These are phyloP conservation scores for Firmiana major DNA, from an alignment of 345 rosid species.

Conservation along the genomic window DNA sequence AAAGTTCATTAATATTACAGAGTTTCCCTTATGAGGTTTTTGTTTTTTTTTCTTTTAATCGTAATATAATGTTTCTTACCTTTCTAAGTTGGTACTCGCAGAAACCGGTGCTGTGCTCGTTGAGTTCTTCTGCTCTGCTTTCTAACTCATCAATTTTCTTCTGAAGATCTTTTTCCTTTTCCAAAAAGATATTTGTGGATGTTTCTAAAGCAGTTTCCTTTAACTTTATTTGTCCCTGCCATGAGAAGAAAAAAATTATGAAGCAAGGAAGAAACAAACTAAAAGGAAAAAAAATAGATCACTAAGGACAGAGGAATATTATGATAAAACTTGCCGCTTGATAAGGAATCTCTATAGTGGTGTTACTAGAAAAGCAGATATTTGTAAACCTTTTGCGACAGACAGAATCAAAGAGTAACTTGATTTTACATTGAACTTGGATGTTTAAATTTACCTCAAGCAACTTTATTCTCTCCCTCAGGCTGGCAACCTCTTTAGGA, in stretches of 20 bases:
- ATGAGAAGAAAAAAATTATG: constrained; percentile 14
- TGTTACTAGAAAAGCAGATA: neutral
- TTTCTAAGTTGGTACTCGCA: constrained; percentile 19
- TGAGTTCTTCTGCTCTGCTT: constrained; percentile 42
- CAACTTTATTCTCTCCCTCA: constrained; percentile 54
- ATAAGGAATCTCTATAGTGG: neutral
- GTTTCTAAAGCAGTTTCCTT: constrained; percentile 63
- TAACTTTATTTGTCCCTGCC: constrained; percentile 58
- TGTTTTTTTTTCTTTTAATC: neutral
- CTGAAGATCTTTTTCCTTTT: constrained; percentile 55
- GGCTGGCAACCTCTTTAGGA: constrained; percentile 49
- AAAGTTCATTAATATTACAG: neutral
- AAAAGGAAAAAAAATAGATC: neutral
- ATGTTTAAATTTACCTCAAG: constrained; percentile 53
- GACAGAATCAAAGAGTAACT: neutral
- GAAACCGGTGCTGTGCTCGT: constrained; percentile 27
- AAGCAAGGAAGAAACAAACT: constrained; percentile 4
- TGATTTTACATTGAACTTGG: neutral
- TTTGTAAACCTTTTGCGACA: neutral
- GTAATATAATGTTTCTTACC: constrained; percentile 29
- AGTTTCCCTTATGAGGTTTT: neutral
- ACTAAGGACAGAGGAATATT: neutral
- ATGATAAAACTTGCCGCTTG: neutral
- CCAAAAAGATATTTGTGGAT: constrained; percentile 45
- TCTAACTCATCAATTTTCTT: constrained; percentile 56